phyloP scores from a whole-genome alignment of 1,139 yeast species.

The Saccharomyces hybrid region DNA sequence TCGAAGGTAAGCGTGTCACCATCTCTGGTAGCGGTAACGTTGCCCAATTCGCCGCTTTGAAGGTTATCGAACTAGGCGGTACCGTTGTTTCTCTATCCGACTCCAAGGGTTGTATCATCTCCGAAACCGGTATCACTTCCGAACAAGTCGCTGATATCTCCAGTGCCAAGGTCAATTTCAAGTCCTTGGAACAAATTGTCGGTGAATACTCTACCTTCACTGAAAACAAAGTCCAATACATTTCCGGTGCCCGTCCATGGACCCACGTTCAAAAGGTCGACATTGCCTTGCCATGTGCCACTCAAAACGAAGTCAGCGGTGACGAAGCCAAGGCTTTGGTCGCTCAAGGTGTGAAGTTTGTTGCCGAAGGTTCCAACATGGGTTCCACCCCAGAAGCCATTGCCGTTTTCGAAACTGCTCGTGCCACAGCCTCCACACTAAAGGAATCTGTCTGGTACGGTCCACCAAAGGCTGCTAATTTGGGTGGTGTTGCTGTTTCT shows the following conservation, averaged over 20 bases:
- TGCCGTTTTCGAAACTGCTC: slow-evolving; percentile 82
- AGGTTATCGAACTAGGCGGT: slow-evolving; percentile 95
- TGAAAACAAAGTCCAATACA: slow-evolving; percentile 57
- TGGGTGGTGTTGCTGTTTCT: slow-evolving; percentile 98
- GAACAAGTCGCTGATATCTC: slow-evolving; percentile 74
- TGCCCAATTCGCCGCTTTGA: slow-evolving; percentile 97
- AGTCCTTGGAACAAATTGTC: slow-evolving; percentile 64
- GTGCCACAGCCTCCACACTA: slow-evolving; percentile 43
- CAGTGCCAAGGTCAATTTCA: slow-evolving; percentile 74
- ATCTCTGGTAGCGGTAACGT: slow-evolving; percentile 98
- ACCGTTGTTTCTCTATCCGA: slow-evolving; percentile 89
- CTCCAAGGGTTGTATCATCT: slow-evolving; percentile 81
- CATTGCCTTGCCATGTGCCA: slow-evolving; percentile 95
- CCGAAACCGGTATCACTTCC: slow-evolving; percentile 70
- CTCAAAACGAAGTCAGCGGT: slow-evolving; percentile 96
- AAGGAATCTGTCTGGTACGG: slow-evolving; percentile 82
- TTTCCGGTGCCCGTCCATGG: slow-evolving; percentile 97
- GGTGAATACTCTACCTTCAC: slow-evolving; percentile 54
- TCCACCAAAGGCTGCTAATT: slow-evolving; percentile 98
- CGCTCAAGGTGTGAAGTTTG: slow-evolving; percentile 83
- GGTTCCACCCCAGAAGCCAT: slow-evolving; percentile 98
- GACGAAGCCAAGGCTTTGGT: slow-evolving; percentile 93
- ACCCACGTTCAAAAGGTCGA: slow-evolving; percentile 83
- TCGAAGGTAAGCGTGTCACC: slow-evolving; percentile 89
- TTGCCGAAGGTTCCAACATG: slow-evolving; percentile 99